Base-by-base conservation (phyloP, 139 green algal species). In the Edaphochlamys debaryana region DNA sequence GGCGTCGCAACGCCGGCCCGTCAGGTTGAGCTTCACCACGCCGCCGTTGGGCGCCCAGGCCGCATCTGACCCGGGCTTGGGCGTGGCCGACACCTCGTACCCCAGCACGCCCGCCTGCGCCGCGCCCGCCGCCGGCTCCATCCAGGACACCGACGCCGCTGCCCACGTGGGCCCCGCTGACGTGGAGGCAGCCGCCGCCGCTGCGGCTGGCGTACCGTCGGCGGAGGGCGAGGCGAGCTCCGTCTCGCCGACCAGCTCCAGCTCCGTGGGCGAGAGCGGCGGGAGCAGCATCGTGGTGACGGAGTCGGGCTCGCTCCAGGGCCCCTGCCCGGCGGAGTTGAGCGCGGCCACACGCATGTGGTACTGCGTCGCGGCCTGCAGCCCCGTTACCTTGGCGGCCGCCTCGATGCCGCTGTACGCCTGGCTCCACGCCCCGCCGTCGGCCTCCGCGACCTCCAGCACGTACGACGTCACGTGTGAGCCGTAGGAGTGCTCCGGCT, bases 401-500 rank as follows among this genome's bases (percentile, higher is more conserved):
- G 76, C 77, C 3, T 87, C 83, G 1, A 68, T 5, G 22, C 92
- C 89, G 20, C 27, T 34, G 58, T 88, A 93, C 6, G 80, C 78
- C 38, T 69, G 56, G 67, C 38, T 30, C 86, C 86, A 92, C 30
- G 62, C 80, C 8, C 30, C 32, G 2, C 34, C 40, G 8, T 42
- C 76, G 9, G 42, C 76, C 32, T 6, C 11, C 22, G 41, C 27
- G 34, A 79, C 13, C 67, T 93, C 62, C 70, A 94, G 69, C 69
- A 79, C 69, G 56, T 93, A 95, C 11, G 42, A 8, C 8, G 64
- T 69, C 38, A 95, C 84, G 11, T 79, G 8, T 0, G 88, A 83
- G 6, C 92, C 92, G 50, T 93, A 87, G 13, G 91, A 83, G 56
- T 94, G 85, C 23, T 40, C 52, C 19, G 91, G 87, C 17, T 85